Base-by-base conservation (phyloP, 2,329 filamentous ascomycete genomes). In the Aspergillus oerlinghausenensis region DNA sequence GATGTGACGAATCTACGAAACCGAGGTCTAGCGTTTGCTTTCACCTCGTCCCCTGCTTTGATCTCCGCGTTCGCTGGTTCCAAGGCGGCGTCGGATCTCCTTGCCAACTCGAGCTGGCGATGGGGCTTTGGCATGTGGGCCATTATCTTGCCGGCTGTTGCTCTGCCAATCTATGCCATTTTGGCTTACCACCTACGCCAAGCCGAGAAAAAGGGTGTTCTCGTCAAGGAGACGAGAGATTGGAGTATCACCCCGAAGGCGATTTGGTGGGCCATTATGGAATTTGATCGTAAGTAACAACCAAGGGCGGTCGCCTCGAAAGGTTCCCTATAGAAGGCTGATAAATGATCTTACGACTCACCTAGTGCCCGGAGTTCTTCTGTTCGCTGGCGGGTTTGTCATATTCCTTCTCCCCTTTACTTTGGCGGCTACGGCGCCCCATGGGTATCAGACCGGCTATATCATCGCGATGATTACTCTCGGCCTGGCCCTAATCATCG, bases 81-180 rank as follows among this genome's bases (percentile, higher is more conserved):
- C 40, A 42, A 42, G 28, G 77, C 83, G 47, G 79, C 80, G 0
- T 68, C 80, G 26, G 72, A 73, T 1, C 81, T 84, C 62, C 71
- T 82, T 47, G 63, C 73, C 0, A 72, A 77, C 0, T 73, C 79
- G 25, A 81, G 77, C 47, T 87, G 80, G 79, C 77, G 82, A 29
- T 88, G 84, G 85, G 83, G 76, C 1, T 87, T 82, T 63, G 85
- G 83, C 32, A 72, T 75, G 43, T 87, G 85, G 63, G 75, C 80
- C 50, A 83, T 88, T 62, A 75, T 87, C 55, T 76, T 82, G 0
- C 84, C 84, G 0, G 65, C 79, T 50, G 74, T 84, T 48, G 78
- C 77, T 4, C 42, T 82, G 9, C 85, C 86, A 0, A 74, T 88
- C 9, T 79, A 80, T 50, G 61, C 70, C 11, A 67, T 86, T 17